Percentiles rank a stretch among this genome's conserved stretches.
phyloP scores from a whole-genome alignment of 148 eudicot species.

The Vaccinium vitisidaea region DNA sequence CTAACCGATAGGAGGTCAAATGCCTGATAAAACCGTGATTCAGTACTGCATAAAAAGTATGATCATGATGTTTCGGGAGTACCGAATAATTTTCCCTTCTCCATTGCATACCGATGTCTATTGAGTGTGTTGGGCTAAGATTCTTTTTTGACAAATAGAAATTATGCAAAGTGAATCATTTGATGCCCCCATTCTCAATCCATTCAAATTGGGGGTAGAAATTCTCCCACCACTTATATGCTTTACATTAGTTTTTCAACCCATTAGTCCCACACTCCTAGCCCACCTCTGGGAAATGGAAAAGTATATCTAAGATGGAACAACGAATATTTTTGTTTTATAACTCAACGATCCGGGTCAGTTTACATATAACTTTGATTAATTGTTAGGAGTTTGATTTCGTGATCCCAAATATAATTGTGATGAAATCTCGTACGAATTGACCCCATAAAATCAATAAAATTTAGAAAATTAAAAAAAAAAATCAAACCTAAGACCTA shows the following conservation, averaged over 20 bases:
- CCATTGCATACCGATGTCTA: background rate
- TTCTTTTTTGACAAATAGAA: background rate
- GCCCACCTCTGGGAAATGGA: background rate
- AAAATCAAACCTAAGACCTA: no score
- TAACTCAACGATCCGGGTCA: background rate
- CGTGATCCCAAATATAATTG: no score
- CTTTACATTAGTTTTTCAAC: conserved; percentile 11
- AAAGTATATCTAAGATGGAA: background rate
- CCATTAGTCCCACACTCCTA: background rate
- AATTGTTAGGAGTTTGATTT: no score
- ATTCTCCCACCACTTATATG: conserved; percentile 9
- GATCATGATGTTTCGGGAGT: no score
- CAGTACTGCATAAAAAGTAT: no score
- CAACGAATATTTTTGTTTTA: background rate
- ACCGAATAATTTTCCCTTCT: no score
- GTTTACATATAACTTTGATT: background rate
- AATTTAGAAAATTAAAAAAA: no score
- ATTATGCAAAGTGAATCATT: conserved; percentile 20
- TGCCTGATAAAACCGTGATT: no score
- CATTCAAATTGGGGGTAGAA: conserved; percentile 7
- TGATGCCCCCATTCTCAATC: conserved; percentile 8
- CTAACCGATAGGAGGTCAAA: no score
- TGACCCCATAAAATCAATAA: no score
- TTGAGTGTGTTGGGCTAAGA: background rate
- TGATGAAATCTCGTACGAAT: no score